Percentiles rank a stretch among this genome's conserved stretches.
These are phyloP conservation scores for Reticulascus tulasneorum DNA, from an alignment of 2,329 filamentous ascomycete species.

Conservation along the genomic window DNA sequence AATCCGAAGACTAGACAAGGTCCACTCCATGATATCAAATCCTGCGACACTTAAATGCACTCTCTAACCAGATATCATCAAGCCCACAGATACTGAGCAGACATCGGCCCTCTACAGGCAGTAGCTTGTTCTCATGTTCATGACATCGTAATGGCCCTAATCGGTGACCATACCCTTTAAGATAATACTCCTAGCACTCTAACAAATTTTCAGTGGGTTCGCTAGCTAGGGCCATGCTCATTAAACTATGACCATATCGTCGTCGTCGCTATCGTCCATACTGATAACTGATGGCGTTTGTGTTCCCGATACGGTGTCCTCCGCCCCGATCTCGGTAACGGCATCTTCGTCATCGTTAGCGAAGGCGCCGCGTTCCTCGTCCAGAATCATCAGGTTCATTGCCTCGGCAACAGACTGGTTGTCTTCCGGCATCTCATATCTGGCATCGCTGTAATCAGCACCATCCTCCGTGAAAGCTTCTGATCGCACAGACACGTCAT, in stretches of 20 bases:
- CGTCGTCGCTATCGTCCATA: conserved; percentile 10
- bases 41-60: no score
- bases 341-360: conserved; percentile 2
- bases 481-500: conserved; percentile 27
- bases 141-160: no score
- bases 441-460: conserved; percentile 30
- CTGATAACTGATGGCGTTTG: not conserved
- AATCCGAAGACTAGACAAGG: no score
- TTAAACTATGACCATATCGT: conserved; percentile 12
- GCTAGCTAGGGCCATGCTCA: no score
- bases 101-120: no score
- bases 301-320: conserved; percentile 1
- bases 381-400: conserved; percentile 3
- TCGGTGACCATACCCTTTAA: no score
- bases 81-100: no score
- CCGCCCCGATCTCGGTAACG: conserved; percentile 9
- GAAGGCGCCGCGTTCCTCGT: conserved; percentile 1
- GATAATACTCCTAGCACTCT: no score
- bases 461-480: conserved; percentile 30
- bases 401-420: conserved; percentile 21
- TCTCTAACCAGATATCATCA: no score
- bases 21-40: no score
- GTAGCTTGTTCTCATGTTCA: no score
- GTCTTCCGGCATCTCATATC: conserved; percentile 26
- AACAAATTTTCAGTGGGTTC: no score